These are phyloP conservation scores for Amylostereum areolatum DNA, from an alignment of 1,284 basidiomycete species.

Conservation along the genomic window DNA sequence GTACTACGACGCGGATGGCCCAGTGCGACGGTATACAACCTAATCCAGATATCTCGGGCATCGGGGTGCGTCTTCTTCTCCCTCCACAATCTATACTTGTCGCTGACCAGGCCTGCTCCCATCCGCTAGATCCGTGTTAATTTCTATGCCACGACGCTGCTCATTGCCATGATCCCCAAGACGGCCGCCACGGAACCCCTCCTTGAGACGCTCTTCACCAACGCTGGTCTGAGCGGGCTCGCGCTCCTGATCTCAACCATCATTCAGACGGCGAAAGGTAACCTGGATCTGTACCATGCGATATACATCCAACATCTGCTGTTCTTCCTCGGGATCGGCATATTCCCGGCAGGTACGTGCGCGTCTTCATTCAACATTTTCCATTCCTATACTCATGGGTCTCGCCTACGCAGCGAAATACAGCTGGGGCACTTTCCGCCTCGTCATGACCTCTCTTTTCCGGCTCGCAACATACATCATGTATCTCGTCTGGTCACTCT, in stretches of 20 bases:
- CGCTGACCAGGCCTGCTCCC: too few species aligned
- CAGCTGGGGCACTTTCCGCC: conserved; percentile 2
- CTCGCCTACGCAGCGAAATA: conserved; percentile 7
- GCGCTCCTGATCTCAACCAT: conserved; percentile 9
- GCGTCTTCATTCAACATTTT: not conserved
- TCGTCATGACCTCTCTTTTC: not conserved
- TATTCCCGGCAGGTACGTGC: conserved; percentile 2
- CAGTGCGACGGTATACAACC: too few species aligned
- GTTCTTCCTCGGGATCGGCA: conserved; percentile 7
- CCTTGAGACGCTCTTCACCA: conserved; percentile 1
- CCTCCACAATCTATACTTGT: too few species aligned
- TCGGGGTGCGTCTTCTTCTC: too few species aligned
- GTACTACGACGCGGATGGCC: too few species aligned
- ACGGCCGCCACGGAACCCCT: conserved; percentile 6
- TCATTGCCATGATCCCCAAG: conserved; percentile 5
- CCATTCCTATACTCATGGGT: not conserved
- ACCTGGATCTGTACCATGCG: conserved; percentile 8
- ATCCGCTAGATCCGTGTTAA: conserved; percentile 11
- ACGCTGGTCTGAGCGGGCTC: conserved; percentile 4
- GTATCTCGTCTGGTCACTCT: conserved; percentile 9
- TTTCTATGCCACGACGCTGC: conserved; percentile 6
- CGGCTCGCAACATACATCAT: not conserved
- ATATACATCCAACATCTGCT: conserved; percentile 8
- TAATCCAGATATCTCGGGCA: too few species aligned
- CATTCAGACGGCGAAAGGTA: not conserved